These are phyloP conservation scores for Alloteropsis semialata DNA, from an alignment of 176 grass and related monocot genomes.

Conservation along the genomic window DNA sequence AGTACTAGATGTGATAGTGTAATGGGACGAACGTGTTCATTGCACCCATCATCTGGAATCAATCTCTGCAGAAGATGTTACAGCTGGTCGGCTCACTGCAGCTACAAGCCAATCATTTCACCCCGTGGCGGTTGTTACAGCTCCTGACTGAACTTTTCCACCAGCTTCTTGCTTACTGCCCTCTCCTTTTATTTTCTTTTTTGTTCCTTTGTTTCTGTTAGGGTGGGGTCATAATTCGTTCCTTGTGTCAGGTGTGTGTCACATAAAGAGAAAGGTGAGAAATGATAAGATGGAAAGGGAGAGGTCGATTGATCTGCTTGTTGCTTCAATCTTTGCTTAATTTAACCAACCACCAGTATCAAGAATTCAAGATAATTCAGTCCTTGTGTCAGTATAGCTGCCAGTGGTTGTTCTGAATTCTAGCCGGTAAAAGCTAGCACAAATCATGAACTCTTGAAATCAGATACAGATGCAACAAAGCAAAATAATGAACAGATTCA, in stretches of 20 bases:
- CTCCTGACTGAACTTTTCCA: not conserved
- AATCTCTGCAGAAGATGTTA: conserved; percentile 4
- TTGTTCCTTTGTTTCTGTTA: not conserved
- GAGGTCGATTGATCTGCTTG: not conserved
- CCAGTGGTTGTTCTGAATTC: conserved; percentile 7
- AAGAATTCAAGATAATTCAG: conserved; percentile 24
- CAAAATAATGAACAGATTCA: not conserved
- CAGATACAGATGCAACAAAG: conserved; percentile 4
- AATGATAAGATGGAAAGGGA: not conserved
- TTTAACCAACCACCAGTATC: conserved; percentile 18
- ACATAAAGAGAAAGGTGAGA: not conserved
- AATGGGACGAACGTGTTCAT: not conserved
- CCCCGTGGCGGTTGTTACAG: not conserved
- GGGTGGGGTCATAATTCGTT: not conserved
- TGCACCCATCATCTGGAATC: not conserved
- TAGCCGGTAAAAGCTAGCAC: not conserved
- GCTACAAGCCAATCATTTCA: not conserved
- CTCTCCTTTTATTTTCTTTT: not conserved
- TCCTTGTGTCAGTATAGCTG: not conserved
- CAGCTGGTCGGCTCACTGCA: conserved; percentile 12
- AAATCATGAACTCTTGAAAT: not conserved
- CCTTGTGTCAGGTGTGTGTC: not conserved
- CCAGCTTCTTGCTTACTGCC: not conserved
- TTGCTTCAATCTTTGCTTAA: not conserved
- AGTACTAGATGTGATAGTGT: not conserved